Evolutionary conservation across 2,329 filamentous ascomycete species (phyloP).

Genomic region (Orbilia javanica): DNA sequence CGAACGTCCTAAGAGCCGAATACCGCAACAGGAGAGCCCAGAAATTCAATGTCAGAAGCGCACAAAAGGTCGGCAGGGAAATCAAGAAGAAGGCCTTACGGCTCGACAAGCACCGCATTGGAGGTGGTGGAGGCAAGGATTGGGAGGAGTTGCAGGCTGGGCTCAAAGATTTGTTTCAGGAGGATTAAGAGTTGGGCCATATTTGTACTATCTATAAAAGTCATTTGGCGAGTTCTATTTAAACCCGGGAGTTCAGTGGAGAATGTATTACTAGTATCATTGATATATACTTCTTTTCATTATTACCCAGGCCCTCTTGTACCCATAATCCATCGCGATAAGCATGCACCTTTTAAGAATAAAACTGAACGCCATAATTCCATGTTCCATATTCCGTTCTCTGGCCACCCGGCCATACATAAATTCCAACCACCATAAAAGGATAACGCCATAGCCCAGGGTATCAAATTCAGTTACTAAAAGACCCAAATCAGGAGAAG

Average conservation of each 20-base stretch:
- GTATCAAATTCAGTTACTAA: constrained; percentile 25
- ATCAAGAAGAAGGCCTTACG: constrained; percentile 83
- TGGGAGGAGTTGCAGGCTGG: constrained; percentile 56
- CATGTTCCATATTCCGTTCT: not conserved
- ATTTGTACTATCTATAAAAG: constrained; percentile 26
- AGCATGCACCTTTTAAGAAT: not conserved
- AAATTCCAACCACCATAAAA: not conserved
- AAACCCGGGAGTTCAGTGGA: constrained; percentile 41
- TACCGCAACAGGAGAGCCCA: constrained; percentile 80
- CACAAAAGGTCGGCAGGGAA: constrained; percentile 78
- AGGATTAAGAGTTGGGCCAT: constrained; percentile 10
- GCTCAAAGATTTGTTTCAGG: constrained; percentile 51
- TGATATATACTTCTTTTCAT: constrained; percentile 28
- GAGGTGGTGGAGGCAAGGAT: constrained; percentile 65
- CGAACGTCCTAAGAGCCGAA: constrained; percentile 91
- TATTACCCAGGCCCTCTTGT: constrained; percentile 17
- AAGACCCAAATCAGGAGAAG: not conserved
- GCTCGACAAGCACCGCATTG: constrained; percentile 74
- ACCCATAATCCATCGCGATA: not conserved
- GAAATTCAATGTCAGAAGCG: constrained; percentile 80
- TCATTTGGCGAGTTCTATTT: constrained; percentile 36
- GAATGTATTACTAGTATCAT: constrained; percentile 53
- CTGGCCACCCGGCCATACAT: not conserved
- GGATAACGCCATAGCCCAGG: constrained; percentile 6
- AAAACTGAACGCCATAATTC: not conserved